Evolutionary conservation across 2,329 filamentous ascomycete genomes (phyloP).

Genomic region (Coleophoma eucalyptorum): DNA sequence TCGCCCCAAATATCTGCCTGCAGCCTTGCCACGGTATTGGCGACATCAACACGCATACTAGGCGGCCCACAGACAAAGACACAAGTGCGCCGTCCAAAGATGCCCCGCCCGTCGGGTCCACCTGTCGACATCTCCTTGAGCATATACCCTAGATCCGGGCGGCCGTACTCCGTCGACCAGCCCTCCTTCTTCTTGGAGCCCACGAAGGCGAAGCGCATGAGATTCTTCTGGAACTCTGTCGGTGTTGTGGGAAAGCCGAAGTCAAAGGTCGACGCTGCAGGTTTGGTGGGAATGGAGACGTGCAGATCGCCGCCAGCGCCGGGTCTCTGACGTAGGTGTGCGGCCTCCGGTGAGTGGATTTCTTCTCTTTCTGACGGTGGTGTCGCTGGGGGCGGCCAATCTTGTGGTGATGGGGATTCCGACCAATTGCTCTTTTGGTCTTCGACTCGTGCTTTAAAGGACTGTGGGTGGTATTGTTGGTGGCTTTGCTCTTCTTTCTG

Average conservation of each 20-base stretch:
- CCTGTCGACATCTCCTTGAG: slow-evolving; percentile 76
- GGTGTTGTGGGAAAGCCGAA: slow-evolving; percentile 82
- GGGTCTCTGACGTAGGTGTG: slow-evolving; percentile 15
- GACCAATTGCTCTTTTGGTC: not conserved
- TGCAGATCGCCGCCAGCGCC: slow-evolving; percentile 10
- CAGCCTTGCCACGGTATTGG: slow-evolving; percentile 76
- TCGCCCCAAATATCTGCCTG: slow-evolving; percentile 83
- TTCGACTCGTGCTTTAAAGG: not conserved
- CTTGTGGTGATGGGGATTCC: not conserved
- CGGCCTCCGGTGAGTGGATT: slow-evolving; percentile 10
- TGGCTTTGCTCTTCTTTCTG: not conserved
- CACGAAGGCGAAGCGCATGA: slow-evolving; percentile 88
- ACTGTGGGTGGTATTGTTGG: slow-evolving; percentile 1
- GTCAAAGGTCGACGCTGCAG: slow-evolving; percentile 49
- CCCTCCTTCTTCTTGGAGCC: slow-evolving; percentile 68
- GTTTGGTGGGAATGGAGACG: slow-evolving; percentile 16
- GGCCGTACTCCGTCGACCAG: slow-evolving; percentile 89
- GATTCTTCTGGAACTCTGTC: slow-evolving; percentile 81
- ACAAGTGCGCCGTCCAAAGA: slow-evolving; percentile 76
- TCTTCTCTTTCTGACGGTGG: slow-evolving; percentile 8
- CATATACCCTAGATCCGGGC: slow-evolving; percentile 84
- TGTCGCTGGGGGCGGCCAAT: slow-evolving; percentile 13
- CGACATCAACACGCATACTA: slow-evolving; percentile 81
- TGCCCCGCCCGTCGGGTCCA: slow-evolving; percentile 60
- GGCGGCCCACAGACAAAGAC: slow-evolving; percentile 93